These are phyloP conservation scores for Dionaea muscipula DNA, from an alignment of 179 eudicot genomes.

Conservation along the genomic window DNA sequence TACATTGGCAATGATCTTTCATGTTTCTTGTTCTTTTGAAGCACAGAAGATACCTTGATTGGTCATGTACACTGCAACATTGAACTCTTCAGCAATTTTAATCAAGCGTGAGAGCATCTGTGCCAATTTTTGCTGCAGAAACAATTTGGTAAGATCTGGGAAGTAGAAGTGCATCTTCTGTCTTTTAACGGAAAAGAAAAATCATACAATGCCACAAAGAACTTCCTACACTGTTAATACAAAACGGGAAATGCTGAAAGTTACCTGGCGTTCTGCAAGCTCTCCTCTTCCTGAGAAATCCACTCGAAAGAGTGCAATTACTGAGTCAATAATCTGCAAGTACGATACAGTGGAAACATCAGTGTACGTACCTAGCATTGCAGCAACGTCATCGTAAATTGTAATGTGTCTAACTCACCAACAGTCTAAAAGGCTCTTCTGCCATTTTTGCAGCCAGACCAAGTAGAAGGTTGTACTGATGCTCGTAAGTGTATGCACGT, in stretches of 20 bases:
- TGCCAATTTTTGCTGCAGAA: conserved; percentile 87
- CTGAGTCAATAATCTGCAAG: conserved; percentile 71
- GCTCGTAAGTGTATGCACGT: conserved; percentile 93
- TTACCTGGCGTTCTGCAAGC: conserved; percentile 93
- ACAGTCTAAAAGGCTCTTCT: conserved; percentile 86
- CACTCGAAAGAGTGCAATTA: conserved; percentile 88
- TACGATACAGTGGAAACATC: conserved; percentile 4
- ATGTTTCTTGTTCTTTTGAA: background rate
- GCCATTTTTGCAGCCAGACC: conserved; percentile 98
- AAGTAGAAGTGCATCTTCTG: no score
- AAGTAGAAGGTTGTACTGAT: conserved; percentile 87
- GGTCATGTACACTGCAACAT: conserved; percentile 86
- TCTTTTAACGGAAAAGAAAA: no score
- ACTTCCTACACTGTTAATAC: background rate
- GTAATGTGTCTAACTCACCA: conserved; percentile 38
- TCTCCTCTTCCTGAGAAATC: conserved; percentile 96
- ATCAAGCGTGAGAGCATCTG: conserved; percentile 88
- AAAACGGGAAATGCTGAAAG: background rate
- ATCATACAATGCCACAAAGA: no score
- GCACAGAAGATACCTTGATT: conserved; percentile 50
- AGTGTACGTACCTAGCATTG: conserved; percentile 7
- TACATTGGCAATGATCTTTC: no score
- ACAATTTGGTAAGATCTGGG: background rate
- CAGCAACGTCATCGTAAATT: background rate
- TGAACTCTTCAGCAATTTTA: conserved; percentile 89